Conservation (phyloP, 495 filamentous ascomycete genomes). For the Daldinia bambusicola region DNA sequence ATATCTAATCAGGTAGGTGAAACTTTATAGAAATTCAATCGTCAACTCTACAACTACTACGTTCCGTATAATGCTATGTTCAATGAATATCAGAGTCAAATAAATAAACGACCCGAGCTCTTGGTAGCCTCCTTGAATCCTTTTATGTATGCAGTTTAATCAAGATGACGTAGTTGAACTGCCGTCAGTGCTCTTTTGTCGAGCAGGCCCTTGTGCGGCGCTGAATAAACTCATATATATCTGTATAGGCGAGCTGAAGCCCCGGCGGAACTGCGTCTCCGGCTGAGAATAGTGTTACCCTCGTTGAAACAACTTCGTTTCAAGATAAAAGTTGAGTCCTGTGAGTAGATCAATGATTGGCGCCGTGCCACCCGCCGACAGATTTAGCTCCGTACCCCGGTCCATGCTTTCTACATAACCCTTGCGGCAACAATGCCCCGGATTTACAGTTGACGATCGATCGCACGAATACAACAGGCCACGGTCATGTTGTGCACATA, state of each 20-base stretch:
- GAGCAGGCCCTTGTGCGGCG: constrained; percentile 4
- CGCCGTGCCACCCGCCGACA: constrained; percentile 17
- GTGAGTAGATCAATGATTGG: constrained; percentile 30
- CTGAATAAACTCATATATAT: constrained; percentile 1
- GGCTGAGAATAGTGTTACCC: constrained; percentile 18
- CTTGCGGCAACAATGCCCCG: constrained; percentile 14
- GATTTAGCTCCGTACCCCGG: constrained; percentile 28
- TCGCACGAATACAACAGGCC: neutral
- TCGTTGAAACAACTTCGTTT: constrained; percentile 40
- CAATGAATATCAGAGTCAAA: neutral
- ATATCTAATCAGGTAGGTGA: neutral
- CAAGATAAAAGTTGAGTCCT: constrained; percentile 25
- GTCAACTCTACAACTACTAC: neutral
- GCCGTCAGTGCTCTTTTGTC: neutral
- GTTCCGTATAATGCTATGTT: neutral
- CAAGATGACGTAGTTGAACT: neutral
- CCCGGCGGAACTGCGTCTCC: constrained; percentile 3
- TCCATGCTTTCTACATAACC: constrained; percentile 5
- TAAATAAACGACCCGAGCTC: neutral
- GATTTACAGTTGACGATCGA: constrained; percentile 10
- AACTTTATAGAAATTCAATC: neutral
- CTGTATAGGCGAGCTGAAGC: neutral
- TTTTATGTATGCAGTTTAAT: neutral
- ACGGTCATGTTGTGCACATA: neutral
- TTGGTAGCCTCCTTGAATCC: neutral